Percentiles rank a stretch among this genome's conserved stretches.
phyloP scores from a whole-genome alignment of 208 protist genomes.

The Trypanosoma congolense region DNA sequence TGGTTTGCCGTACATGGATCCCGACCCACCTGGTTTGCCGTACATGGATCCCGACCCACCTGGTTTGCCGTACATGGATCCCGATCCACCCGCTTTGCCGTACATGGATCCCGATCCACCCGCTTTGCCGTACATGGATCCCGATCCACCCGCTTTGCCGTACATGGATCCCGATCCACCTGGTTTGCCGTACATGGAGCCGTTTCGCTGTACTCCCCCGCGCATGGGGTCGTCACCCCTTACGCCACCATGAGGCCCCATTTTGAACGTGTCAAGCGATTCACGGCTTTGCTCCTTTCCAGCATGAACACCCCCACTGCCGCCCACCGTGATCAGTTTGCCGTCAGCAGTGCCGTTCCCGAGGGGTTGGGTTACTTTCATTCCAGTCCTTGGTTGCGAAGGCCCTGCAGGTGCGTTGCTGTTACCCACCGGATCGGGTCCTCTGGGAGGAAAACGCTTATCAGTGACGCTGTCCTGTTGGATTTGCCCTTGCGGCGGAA shows the following conservation, averaged over 20 bases:
- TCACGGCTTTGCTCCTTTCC: not conserved
- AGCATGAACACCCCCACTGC: not conserved
- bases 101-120: conserved; percentile 45
- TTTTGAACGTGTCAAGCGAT: not conserved
- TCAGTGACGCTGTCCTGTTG: not conserved
- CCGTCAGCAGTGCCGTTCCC: not conserved
- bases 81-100: conserved; percentile 20
- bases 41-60: conserved; percentile 34
- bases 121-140: conserved; percentile 25
- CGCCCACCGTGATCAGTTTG: not conserved
- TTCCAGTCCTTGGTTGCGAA: not conserved
- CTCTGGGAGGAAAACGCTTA: too few relatives aligned
- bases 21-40: conserved; percentile 22
- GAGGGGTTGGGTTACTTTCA: not conserved
- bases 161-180: conserved; percentile 30
- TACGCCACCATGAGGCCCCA: conserved; percentile 26
- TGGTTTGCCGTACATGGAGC: conserved; percentile 25
- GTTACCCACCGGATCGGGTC: not conserved
- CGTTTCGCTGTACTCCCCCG: conserved; percentile 10
- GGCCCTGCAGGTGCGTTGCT: not conserved
- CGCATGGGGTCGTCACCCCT: conserved; percentile 29
- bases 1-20: conserved; percentile 35
- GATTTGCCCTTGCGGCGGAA: not conserved
- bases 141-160: not conserved
- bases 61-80: conserved; percentile 23